Base-by-base conservation (phyloP, 805 yeast genomes). In the Yarrowia osloensis region DNA sequence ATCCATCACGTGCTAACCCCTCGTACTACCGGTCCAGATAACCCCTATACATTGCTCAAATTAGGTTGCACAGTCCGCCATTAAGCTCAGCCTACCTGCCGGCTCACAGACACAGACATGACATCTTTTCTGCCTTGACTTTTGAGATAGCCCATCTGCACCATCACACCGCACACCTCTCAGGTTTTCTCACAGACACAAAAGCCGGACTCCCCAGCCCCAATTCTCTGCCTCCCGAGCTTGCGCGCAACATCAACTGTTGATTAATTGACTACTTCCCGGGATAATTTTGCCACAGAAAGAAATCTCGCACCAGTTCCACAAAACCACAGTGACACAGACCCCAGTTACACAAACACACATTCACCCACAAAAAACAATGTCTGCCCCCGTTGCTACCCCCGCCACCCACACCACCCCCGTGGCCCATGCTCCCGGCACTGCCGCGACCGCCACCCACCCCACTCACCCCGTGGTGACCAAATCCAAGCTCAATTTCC, bases 401-500 rank as follows among this genome's bases (percentile, higher is more conserved):
- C 59, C 59, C 26, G 46, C 59, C n/a, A 22, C 31, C 19, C 31
- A 39, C 24, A 24, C 46, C 46, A 35, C 44, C 44, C 61, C 61
- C 31, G 61, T 54, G 61, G 61, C 61, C 44, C 61, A 54, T 13
- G 61, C 61, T 4, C 61, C 61, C 33, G 61, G 61, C 44, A 8
- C 61, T 8, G 21, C 22, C 42, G 44, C 35, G 33, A n/a, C 61
- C 40, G 33, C 61, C 61, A 54, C 61, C 31, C 24, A 8, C 44
- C 61, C 61, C 44, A 37, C 44, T 6, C 44, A 35, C 44, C 46
- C 61, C 31, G 61, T 54, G 21, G 61, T 24, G 61, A 4, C 44
- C 61, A 54, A 54, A 37, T 35, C 54, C 54, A 61, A 61, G 54
- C 52, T 61, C 54, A 69, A 55, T 61, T 61, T 77, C 52, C 79